Evolutionary conservation across 2,329 filamentous ascomycete genomes (phyloP), one percentile per base, ranked within the genome.

Genomic region (Talaromyces sp.): DNA sequence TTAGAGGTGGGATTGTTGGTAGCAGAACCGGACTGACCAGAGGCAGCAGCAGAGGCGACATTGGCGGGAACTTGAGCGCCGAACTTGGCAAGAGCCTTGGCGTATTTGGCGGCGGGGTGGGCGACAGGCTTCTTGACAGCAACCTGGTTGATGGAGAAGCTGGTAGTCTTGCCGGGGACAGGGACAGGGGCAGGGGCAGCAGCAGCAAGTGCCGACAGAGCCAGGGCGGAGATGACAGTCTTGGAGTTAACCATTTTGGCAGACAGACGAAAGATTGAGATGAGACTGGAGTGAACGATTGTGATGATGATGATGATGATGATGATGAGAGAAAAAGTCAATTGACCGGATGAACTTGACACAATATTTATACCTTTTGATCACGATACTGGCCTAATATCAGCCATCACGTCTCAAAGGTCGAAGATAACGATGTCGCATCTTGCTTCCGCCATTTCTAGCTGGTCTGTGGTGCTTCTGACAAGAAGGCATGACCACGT

Each of bases 1-100:
- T 80, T 75, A n/a, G 76, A 69, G 66, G 82, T 75, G 0, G 84
- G 83, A 7, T 60, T 41, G 19, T 77, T 81, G 19, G 62, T 60
- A 35, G 81, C 78, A 27, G 75, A 65, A 66, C 65, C 65, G 14
- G 49, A 43, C 49, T 64, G 57, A 47, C 33, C 24, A 24, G 45
- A 49, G 41, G 65, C 47, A 49, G 61, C 61, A 49, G 64, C 64
- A 8, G 64, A 27, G 13, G 45, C 43, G 11, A 66, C 62, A 3
- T 64, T 16, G 6, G 37, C n/a, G n/a, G 65, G 65, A 8, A 64
- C 27, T 3, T 31, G 7, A 39, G 39, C 65, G 27, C 45, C 41
- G 58, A 24, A 66, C 57, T 66, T 66, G 47, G 50, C 47, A 24
- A 66, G 33, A 33, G 65, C 61, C 31, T 56, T 59, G 9, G 65